phyloP scores from a whole-genome alignment of 2,329 filamentous ascomycete species.

The Ascochyta koolunga region DNA sequence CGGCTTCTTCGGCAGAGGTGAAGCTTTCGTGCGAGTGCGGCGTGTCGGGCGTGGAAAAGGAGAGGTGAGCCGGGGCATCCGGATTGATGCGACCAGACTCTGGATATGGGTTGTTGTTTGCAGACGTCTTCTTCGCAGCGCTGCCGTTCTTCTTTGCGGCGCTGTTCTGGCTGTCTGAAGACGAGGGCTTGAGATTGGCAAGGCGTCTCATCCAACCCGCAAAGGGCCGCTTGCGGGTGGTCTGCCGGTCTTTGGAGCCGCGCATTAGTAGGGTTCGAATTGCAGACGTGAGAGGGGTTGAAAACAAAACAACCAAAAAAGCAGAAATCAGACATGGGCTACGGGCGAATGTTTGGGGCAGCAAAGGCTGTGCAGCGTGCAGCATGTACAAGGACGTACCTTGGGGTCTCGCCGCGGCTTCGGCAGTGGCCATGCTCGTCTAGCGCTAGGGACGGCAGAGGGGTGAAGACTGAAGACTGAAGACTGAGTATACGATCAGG shows the following conservation, averaged over 20 bases:
- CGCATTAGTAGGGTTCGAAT: conserved; percentile 27
- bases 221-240: conserved; percentile 81
- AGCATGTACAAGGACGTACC: conserved; percentile 44
- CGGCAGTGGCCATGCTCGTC: conserved; percentile 51
- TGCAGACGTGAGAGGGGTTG: conserved; percentile 3
- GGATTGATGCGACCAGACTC: conserved; percentile 70
- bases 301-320: not conserved
- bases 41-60: conserved; percentile 57
- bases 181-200: conserved; percentile 82
- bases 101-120: conserved; percentile 91
- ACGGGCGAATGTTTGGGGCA: conserved; percentile 17
- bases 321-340: conserved; percentile 1
- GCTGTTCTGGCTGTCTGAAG: conserved; percentile 58
- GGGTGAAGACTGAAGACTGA: not conserved
- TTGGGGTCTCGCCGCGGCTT: conserved; percentile 52
- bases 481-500: too few species aligned
- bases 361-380: conserved; percentile 28
- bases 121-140: conserved; percentile 63
- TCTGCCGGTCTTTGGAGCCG: conserved; percentile 57
- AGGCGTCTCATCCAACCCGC: conserved; percentile 94
- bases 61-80: conserved; percentile 51
- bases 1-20: conserved; percentile 64
- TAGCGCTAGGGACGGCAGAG: conserved; percentile 15
- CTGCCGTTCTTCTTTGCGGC: conserved; percentile 49
- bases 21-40: conserved; percentile 54